phyloP scores from a whole-genome alignment of 2,329 filamentous ascomycete species.

The Clarireedia monteithiana region DNA sequence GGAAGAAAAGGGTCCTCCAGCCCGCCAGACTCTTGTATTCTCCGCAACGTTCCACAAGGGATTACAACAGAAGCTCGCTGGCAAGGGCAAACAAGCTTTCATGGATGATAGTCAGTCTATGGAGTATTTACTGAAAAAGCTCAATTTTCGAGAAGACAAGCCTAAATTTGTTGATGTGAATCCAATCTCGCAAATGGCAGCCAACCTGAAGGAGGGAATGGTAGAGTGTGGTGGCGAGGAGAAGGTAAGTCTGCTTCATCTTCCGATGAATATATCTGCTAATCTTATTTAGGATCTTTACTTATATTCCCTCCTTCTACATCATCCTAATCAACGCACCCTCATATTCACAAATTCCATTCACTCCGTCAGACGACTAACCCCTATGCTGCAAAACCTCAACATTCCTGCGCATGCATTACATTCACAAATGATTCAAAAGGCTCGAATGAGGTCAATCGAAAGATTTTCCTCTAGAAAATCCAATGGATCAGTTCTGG shows the following conservation, averaged over 20 bases:
- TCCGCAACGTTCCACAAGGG: slow-evolving; percentile 93
- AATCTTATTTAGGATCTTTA: slow-evolving; percentile 63
- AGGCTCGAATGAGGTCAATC: slow-evolving; percentile 84
- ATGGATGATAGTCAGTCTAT: slow-evolving; percentile 73
- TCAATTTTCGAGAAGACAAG: slow-evolving; percentile 77
- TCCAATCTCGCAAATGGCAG: slow-evolving; percentile 81
- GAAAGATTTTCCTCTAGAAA: slow-evolving; percentile 73
- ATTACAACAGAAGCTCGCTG: slow-evolving; percentile 82
- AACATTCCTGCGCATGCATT: slow-evolving; percentile 68
- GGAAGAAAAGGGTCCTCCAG: slow-evolving; percentile 36
- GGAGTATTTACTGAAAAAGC: slow-evolving; percentile 84
- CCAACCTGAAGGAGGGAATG: slow-evolving; percentile 76
- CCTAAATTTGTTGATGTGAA: slow-evolving; percentile 92
- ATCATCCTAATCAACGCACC: slow-evolving; percentile 73
- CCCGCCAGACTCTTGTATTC: slow-evolving; percentile 86
- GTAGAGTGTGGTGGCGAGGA: slow-evolving; percentile 90
- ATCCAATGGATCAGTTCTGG: slow-evolving; percentile 55
- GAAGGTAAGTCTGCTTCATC: slow-evolving; percentile 50
- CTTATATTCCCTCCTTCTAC: slow-evolving; percentile 77
- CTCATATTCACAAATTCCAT: slow-evolving; percentile 96
- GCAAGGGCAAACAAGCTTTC: slow-evolving; percentile 55
- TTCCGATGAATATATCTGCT: slow-evolving; percentile 13
- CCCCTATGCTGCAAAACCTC: slow-evolving; percentile 76
- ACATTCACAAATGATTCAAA: slow-evolving; percentile 93
- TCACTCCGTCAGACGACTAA: slow-evolving; percentile 77